Conservation (phyloP, 352 stramenopile genomes). For the Aphanomyces astaci region DNA sequence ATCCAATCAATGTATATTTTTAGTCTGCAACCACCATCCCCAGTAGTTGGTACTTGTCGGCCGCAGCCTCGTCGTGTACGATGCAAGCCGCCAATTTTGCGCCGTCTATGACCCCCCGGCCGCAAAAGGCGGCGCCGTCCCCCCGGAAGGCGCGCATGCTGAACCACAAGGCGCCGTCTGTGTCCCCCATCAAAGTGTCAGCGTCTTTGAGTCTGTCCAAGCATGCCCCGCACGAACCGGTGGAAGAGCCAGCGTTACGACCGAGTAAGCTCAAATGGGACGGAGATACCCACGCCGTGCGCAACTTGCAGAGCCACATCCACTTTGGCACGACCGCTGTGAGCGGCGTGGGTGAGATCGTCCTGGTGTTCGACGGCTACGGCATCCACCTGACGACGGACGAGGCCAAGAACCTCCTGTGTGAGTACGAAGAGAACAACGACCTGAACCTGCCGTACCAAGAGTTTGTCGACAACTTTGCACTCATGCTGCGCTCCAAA, state of each 20-base stretch:
- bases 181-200: conserved; percentile 41
- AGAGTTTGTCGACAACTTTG: conserved; percentile 53
- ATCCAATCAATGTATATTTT: neutral
- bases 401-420: conserved; percentile 48
- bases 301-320: conserved; percentile 66
- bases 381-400: conserved; percentile 43
- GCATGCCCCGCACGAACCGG: conserved; percentile 24
- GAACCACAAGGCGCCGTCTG: conserved; percentile 19
- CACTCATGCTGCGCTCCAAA: conserved; percentile 40
- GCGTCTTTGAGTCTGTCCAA: conserved; percentile 16
- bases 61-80: neutral
- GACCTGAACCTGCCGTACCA: conserved; percentile 46
- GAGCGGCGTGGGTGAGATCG: conserved; percentile 39
- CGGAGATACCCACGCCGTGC: conserved; percentile 41
- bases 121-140: conserved; percentile 36
- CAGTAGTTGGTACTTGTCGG: neutral
- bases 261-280: conserved; percentile 60
- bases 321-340: conserved; percentile 41
- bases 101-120: conserved; percentile 52
- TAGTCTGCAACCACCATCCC: neutral
- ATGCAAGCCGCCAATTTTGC: conserved; percentile 35
- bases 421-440: conserved; percentile 78
- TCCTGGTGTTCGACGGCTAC: conserved; percentile 40
- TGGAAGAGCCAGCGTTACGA: conserved; percentile 27
- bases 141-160: conserved; percentile 11